Conservation (phyloP, 1,284 basidiomycete species). For the Papiliotrema flavescens region DNA sequence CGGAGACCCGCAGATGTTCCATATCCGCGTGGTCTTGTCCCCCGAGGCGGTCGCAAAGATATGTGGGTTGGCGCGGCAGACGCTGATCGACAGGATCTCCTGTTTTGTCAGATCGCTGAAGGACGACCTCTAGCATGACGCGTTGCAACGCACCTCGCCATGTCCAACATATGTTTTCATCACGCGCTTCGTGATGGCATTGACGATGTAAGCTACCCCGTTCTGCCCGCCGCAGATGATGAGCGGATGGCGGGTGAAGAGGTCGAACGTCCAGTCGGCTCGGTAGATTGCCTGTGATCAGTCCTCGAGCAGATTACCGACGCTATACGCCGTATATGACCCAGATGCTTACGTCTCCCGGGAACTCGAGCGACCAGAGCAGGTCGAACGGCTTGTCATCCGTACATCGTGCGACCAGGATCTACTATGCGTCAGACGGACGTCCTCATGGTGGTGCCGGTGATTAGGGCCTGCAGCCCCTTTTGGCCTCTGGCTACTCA, state of each 20-base stretch:
- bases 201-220: conserved; percentile 28
- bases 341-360: not conserved
- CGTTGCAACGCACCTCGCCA: conserved; percentile 26
- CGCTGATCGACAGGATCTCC: conserved; percentile 21
- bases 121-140: not conserved
- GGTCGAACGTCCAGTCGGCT: conserved; percentile 33
- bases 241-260: conserved; percentile 27
- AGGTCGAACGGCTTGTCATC: not conserved
- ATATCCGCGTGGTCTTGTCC: conserved; percentile 36
- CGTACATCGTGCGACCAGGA: not conserved
- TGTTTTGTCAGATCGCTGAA: conserved; percentile 3
- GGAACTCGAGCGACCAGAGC: not conserved
- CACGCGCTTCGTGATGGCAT: conserved; percentile 6
- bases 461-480: not conserved
- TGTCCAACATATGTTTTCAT: conserved; percentile 26
- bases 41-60: conserved; percentile 35
- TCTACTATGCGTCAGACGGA: not conserved
- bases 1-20: conserved; percentile 30
- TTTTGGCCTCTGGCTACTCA: not conserved
- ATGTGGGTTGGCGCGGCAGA: conserved; percentile 30
- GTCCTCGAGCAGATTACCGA: not conserved
- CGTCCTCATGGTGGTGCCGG: not conserved
- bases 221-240: conserved; percentile 22
- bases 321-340: too few relatives aligned
- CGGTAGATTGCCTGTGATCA: conserved; percentile 16